Evolutionary conservation across 2,329 filamentous ascomycete genomes (phyloP).

Genomic region (Aureobasidium sp.): DNA sequence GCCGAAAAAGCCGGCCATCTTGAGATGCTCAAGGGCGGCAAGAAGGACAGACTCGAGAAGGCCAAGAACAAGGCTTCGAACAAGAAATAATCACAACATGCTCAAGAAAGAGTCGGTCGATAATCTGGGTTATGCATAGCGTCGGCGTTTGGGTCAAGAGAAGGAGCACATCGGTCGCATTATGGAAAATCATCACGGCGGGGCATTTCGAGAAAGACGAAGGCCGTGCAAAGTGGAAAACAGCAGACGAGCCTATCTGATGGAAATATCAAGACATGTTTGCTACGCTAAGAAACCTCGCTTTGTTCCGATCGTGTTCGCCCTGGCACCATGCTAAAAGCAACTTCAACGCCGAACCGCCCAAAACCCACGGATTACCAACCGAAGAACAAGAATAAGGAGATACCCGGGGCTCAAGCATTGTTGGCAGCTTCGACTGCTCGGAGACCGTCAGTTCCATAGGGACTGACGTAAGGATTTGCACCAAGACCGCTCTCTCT

Average conservation of each 20-base stretch:
- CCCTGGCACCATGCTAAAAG: conserved; percentile 5
- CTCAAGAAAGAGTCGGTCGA: not conserved
- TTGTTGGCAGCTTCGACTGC: conserved; percentile 20
- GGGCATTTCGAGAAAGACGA: not conserved
- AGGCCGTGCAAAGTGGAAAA: not conserved
- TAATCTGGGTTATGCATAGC: conserved; percentile 6
- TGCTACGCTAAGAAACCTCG: not conserved
- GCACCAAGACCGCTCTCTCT: conserved; percentile 12
- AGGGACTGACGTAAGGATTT: conserved; percentile 18
- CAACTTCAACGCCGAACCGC: not conserved
- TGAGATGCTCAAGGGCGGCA: conserved; percentile 60
- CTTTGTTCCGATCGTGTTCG: not conserved
- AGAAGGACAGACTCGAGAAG: conserved; percentile 45
- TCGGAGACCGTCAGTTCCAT: conserved; percentile 22
- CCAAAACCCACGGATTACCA: not conserved
- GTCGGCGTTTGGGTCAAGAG: conserved; percentile 6
- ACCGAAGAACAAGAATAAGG: too few relatives aligned
- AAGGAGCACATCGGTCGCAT: not conserved
- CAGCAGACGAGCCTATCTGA: not conserved
- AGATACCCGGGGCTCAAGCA: not conserved
- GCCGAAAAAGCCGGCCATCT: conserved; percentile 63
- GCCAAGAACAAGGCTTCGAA: conserved; percentile 4
- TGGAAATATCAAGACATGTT: not conserved
- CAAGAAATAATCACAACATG: not conserved
- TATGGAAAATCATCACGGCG: not conserved